phyloP scores from a whole-genome alignment of 495 filamentous ascomycete species.

The Penicillium coffeae region DNA sequence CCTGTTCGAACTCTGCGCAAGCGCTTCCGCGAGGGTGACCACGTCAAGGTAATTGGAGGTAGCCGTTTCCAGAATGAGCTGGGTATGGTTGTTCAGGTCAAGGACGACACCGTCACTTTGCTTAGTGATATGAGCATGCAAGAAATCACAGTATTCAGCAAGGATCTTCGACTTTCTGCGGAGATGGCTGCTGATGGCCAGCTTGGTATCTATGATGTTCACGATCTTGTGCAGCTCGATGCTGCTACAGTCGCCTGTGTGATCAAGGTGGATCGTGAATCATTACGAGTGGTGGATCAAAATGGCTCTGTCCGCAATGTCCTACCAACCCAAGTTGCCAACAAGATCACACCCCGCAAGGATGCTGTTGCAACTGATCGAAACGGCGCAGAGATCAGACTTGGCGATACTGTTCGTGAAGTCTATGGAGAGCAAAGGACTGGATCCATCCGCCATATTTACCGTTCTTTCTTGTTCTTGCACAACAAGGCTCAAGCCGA shows the following conservation, averaged over 20 bases:
- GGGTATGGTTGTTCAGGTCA: conserved; percentile 93
- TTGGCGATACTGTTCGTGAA: conserved; percentile 90
- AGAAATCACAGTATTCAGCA: conserved; percentile 97
- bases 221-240: conserved; percentile 93
- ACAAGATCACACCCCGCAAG: conserved; percentile 73
- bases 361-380: conserved; percentile 88
- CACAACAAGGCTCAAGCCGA: conserved; percentile 80
- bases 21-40: conserved; percentile 87
- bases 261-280: conserved; percentile 92
- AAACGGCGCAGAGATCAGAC: conserved; percentile 86
- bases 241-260: conserved; percentile 86
- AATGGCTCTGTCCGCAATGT: conserved; percentile 76
- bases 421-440: conserved; percentile 76
- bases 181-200: conserved; percentile 79
- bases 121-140: conserved; percentile 85
- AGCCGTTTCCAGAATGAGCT: conserved; percentile 91
- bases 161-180: conserved; percentile 86
- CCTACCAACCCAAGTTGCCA: conserved; percentile 85
- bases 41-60: conserved; percentile 97
- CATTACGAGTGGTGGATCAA: conserved; percentile 84
- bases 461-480: conserved; percentile 83
- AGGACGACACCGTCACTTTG: conserved; percentile 84
- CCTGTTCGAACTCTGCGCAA: conserved; percentile 92
- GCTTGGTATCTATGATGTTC: conserved; percentile 80
- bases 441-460: conserved; percentile 87